These are phyloP conservation scores for Leccinum angustisporum DNA, from an alignment of 1,284 basidiomycete genomes.

Conservation along the genomic window DNA sequence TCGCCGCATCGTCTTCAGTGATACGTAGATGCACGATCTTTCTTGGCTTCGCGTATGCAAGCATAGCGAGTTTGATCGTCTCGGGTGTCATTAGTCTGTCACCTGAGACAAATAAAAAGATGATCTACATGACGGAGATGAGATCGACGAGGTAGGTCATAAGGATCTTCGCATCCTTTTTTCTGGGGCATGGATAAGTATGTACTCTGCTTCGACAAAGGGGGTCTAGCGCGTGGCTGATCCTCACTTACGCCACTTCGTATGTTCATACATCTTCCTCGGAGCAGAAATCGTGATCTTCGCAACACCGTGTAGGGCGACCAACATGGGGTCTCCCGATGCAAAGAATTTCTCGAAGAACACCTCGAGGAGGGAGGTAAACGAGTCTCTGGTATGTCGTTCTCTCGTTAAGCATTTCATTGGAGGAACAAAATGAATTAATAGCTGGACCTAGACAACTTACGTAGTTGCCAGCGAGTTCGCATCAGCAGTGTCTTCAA, in stretches of 20 bases:
- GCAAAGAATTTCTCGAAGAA: not conserved
- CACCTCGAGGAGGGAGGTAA: not conserved
- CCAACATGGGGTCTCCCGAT: not conserved
- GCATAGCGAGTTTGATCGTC: not conserved
- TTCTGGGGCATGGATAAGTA: constrained; percentile 2
- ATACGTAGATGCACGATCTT: not conserved
- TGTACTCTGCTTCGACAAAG: not conserved
- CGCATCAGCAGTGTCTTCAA: not conserved
- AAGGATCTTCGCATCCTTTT: constrained; percentile 12
- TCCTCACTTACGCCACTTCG: constrained; percentile 8
- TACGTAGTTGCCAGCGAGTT: not conserved
- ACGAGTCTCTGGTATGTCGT: not conserved
- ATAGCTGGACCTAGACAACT: not conserved
- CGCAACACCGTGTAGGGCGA: not conserved
- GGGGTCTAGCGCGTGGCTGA: too few relatives aligned
- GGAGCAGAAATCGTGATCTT: constrained; percentile 14
- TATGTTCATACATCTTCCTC: not conserved
- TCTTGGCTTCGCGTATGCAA: not conserved
- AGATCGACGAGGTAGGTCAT: constrained; percentile 20
- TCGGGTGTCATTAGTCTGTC: not conserved
- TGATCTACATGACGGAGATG: constrained; percentile 19
- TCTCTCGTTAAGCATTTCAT: not conserved
- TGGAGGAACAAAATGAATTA: not conserved
- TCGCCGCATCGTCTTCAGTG: not conserved
- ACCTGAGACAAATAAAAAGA: constrained; percentile 13